phyloP scores from a whole-genome alignment of 2,329 filamentous ascomycete genomes.

The Penicillium sp. region DNA sequence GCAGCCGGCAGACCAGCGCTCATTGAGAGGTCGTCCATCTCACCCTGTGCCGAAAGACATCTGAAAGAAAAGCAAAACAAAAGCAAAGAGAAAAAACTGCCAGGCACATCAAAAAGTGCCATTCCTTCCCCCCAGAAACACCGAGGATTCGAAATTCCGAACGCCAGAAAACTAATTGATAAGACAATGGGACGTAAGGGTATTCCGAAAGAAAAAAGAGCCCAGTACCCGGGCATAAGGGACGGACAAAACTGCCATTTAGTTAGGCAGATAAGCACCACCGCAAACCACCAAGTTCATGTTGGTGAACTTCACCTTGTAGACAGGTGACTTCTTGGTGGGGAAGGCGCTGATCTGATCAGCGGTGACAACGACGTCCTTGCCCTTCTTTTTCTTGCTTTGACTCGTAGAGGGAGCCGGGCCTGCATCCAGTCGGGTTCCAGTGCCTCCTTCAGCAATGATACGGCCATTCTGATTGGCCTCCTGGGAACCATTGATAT shows the following conservation, averaged over 20 bases:
- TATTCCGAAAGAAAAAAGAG: slow-evolving; percentile 15
- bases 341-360: slow-evolving; percentile 94
- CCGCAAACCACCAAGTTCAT: slow-evolving; percentile 93
- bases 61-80: neutral
- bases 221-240: neutral
- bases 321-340: slow-evolving; percentile 93
- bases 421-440: slow-evolving; percentile 53
- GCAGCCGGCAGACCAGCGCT: neutral
- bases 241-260: neutral
- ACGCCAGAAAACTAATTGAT: slow-evolving; percentile 11
- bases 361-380: slow-evolving; percentile 84
- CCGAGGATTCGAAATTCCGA: slow-evolving; percentile 9
- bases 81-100: neutral
- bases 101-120: slow-evolving; percentile 5
- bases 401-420: slow-evolving; percentile 48
- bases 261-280: slow-evolving; percentile 62
- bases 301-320: slow-evolving; percentile 87
- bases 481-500: slow-evolving; percentile 70
- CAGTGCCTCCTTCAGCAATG: slow-evolving; percentile 50
- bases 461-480: slow-evolving; percentile 53
- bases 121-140: slow-evolving; percentile 9
- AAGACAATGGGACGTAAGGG: slow-evolving; percentile 13
- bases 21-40: neutral
- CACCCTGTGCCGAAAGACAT: neutral
- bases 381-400: slow-evolving; percentile 66